Percentiles rank a stretch among this genome's conserved stretches.
Conservation (phyloP, 2,329 filamentous ascomycete genomes). For the Thielaviopsis musarum region DNA sequence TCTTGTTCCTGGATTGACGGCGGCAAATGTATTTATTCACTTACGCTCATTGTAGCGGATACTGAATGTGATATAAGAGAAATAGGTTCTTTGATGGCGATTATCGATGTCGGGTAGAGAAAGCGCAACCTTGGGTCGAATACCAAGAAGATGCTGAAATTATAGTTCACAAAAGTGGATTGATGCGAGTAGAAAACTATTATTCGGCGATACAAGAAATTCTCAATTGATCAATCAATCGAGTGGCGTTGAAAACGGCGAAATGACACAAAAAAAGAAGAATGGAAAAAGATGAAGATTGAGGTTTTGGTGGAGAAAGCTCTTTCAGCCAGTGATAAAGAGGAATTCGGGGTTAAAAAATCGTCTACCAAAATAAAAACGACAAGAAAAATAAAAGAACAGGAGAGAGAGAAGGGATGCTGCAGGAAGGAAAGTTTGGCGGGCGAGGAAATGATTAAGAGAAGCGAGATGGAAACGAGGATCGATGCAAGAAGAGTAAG, state of each 20-base stretch:
- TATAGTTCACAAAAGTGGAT: no score
- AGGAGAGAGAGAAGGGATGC: background rate
- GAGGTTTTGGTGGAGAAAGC: background rate
- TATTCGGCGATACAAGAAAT: no score
- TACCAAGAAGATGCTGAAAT: background rate
- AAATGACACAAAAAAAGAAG: background rate
- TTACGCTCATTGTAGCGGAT: constrained; percentile 7
- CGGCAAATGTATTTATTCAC: background rate
- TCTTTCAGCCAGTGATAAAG: constrained; percentile 11
- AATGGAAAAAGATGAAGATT: background rate
- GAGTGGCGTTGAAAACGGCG: no score
- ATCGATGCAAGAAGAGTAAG: background rate
- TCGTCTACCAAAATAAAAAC: background rate
- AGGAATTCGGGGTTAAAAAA: background rate
- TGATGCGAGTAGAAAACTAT: no score
- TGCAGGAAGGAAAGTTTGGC: constrained; percentile 8
- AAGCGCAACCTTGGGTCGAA: background rate
- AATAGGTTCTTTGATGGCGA: no score
- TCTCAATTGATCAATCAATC: no score
- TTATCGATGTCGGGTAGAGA: no score
- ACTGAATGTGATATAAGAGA: background rate
- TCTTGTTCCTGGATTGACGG: no score
- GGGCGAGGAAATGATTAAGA: constrained; percentile 11
- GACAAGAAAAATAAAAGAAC: background rate
- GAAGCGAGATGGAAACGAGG: constrained; percentile 8